These are phyloP conservation scores for Cladosporium colombiae DNA, from an alignment of 2,329 filamentous ascomycete species.

Conservation along the genomic window DNA sequence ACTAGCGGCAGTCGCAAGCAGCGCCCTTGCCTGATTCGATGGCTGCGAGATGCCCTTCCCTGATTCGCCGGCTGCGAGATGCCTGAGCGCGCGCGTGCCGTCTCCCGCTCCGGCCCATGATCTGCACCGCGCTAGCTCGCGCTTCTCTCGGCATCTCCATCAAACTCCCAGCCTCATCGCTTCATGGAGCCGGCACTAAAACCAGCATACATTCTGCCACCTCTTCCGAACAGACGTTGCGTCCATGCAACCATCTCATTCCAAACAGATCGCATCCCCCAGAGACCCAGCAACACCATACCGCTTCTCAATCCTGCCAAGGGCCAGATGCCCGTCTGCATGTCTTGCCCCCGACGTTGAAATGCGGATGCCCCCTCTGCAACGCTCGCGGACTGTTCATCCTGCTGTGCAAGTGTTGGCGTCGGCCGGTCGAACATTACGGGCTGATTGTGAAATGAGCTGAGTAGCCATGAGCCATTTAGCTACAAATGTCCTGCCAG, in stretches of 20 bases:
- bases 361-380: not conserved
- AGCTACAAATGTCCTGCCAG: no score
- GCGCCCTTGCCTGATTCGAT: not conserved
- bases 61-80: not conserved
- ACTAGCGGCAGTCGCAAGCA: not conserved
- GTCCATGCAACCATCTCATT: not conserved
- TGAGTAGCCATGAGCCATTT: not conserved
- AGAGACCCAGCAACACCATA: not conserved
- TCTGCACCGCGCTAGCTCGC: not conserved
- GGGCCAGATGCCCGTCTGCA: not conserved
- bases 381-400: not conserved
- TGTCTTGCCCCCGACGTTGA: constrained; percentile 3
- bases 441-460: not conserved
- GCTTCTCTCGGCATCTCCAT: not conserved
- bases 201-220: not conserved
- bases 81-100: not conserved
- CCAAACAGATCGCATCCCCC: not conserved
- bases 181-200: not conserved
- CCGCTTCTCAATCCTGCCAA: not conserved
- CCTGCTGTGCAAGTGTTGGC: not conserved
- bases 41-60: not conserved
- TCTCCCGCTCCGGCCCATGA: not conserved
- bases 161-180: not conserved
- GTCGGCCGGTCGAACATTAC: not conserved
- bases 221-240: no score